Conservation (phyloP, 2,329 filamentous ascomycete genomes). For the Mollisia scopiformis region DNA sequence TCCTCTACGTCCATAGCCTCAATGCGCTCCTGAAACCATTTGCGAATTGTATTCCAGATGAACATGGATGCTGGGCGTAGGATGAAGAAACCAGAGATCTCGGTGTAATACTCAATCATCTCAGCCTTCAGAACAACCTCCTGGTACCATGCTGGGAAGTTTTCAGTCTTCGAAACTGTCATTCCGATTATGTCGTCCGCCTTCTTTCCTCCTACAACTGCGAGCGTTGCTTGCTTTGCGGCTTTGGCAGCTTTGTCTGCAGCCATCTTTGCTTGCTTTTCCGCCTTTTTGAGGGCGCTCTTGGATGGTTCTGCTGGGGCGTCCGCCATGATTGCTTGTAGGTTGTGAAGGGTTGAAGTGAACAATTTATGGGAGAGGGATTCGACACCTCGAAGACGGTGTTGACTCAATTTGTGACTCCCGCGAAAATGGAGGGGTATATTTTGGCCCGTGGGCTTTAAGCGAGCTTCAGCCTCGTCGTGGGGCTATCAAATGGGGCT, state of each 20-base stretch:
- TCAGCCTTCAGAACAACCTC: conserved; percentile 96
- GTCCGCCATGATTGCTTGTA: conserved; percentile 26
- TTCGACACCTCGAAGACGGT: background rate
- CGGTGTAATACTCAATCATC: conserved; percentile 92
- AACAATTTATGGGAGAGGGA: background rate
- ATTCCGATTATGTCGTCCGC: conserved; percentile 80
- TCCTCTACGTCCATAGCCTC: conserved; percentile 93
- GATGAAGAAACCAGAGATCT: conserved; percentile 97
- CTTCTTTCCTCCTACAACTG: conserved; percentile 62
- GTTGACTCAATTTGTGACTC: conserved; percentile 14
- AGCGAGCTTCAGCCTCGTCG: conserved; percentile 11
- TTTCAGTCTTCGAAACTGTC: conserved; percentile 79
- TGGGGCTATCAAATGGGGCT: too few relatives aligned
- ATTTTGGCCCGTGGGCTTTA: background rate
- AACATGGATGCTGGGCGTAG: conserved; percentile 73
- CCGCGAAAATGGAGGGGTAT: background rate
- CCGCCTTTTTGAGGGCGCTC: conserved; percentile 67
- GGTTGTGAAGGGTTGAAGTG: background rate
- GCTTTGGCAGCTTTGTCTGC: conserved; percentile 66
- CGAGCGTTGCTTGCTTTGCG: conserved; percentile 56
- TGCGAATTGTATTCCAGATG: conserved; percentile 67
- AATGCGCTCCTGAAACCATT: conserved; percentile 74
- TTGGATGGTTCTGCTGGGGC: conserved; percentile 50
- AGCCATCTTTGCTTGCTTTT: conserved; percentile 64
- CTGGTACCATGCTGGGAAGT: conserved; percentile 96